Percentiles rank a stretch among this genome's conserved stretches.
These are phyloP conservation scores for Pittosporum tobira DNA, from an alignment of 129 eudicot species.

Conservation along the genomic window DNA sequence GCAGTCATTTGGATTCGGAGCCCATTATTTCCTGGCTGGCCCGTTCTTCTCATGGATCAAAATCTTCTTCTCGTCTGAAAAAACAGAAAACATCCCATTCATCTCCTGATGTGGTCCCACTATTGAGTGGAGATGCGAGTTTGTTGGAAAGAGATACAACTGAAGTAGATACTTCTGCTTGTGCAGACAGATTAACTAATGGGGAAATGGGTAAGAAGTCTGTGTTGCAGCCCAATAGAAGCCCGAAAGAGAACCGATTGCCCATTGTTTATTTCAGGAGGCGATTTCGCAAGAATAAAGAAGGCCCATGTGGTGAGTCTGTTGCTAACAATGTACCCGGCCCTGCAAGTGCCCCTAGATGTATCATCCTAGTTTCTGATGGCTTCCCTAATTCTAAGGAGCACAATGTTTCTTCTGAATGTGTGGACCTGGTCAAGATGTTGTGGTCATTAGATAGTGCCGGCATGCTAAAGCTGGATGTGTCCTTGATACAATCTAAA, in stretches of 20 bases:
- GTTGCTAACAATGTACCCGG: constrained; percentile 9
- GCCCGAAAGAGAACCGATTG: constrained; percentile 23
- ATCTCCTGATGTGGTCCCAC: constrained; percentile 11
- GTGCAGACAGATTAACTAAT: constrained; percentile 20
- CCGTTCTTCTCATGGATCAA: constrained; percentile 48
- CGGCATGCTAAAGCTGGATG: constrained; percentile 28
- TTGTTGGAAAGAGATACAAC: constrained; percentile 26
- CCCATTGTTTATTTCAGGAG: constrained; percentile 76
- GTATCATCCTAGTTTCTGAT: constrained; percentile 3
- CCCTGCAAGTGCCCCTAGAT: constrained; percentile 4
- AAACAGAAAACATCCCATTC: constrained; percentile 31
- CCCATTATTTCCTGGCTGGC: constrained; percentile 85
- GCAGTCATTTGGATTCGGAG: constrained; percentile 51
- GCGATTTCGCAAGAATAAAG: constrained; percentile 33
- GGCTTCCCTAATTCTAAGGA: constrained; percentile 1
- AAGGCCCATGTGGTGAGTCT: constrained; percentile 10
- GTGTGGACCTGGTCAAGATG: constrained; percentile 16
- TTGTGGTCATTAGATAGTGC: constrained; percentile 31
- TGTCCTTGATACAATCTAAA: constrained; percentile 18
- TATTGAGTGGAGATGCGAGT: constrained; percentile 12
- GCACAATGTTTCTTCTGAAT: constrained; percentile 5
- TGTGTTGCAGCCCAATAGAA: constrained; percentile 16
- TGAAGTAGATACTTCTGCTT: constrained; percentile 20
- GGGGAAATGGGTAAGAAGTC: constrained; percentile 18
- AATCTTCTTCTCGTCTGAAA: constrained; percentile 39